Evolutionary conservation across 495 filamentous ascomycete genomes (phyloP).

Genomic region (Aspergillus asperescens): DNA sequence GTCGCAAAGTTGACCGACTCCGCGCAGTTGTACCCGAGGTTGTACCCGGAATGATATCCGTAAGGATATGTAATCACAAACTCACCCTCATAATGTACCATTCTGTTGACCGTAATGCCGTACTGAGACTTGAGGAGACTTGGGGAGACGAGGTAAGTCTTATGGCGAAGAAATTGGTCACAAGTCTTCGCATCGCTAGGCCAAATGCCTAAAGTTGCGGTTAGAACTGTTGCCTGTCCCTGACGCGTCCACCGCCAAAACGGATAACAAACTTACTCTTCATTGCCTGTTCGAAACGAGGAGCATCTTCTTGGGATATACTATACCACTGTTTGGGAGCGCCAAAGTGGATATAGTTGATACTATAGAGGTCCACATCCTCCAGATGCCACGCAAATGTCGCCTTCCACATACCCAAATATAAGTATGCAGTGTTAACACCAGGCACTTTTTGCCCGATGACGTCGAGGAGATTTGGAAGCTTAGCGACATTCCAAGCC

Average conservation of each 20-base stretch:
- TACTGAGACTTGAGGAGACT: conserved; percentile 76
- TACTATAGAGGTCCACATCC: conserved; percentile 97
- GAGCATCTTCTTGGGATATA: conserved; percentile 94
- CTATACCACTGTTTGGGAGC: conserved; percentile 99
- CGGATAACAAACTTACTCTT: conserved; percentile 48
- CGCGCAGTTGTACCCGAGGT: conserved; percentile 97
- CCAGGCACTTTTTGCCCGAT: conserved; percentile 92
- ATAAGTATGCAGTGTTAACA: conserved; percentile 98
- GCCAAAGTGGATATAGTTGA: conserved; percentile 99
- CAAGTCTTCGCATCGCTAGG: conserved; percentile 95
- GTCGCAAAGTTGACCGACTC: conserved; percentile 98
- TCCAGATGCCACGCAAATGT: conserved; percentile 99
- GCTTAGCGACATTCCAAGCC: conserved; percentile 88
- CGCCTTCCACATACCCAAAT: conserved; percentile 99
- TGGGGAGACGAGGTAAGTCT: conserved; percentile 96
- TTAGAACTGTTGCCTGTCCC: not conserved
- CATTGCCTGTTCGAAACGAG: conserved; percentile 92
- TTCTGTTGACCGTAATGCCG: conserved; percentile 89
- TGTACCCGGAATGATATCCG: conserved; percentile 97
- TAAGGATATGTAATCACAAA: conserved; percentile 99
- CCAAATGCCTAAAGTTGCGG: conserved; percentile 58
- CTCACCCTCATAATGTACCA: conserved; percentile 95
- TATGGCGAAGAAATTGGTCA: conserved; percentile 94
- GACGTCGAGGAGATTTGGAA: conserved; percentile 90
- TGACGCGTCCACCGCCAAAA: not conserved